These are phyloP conservation scores for Trypanosoma platydactyli DNA, from an alignment of 208 protist species.

Conservation along the genomic window DNA sequence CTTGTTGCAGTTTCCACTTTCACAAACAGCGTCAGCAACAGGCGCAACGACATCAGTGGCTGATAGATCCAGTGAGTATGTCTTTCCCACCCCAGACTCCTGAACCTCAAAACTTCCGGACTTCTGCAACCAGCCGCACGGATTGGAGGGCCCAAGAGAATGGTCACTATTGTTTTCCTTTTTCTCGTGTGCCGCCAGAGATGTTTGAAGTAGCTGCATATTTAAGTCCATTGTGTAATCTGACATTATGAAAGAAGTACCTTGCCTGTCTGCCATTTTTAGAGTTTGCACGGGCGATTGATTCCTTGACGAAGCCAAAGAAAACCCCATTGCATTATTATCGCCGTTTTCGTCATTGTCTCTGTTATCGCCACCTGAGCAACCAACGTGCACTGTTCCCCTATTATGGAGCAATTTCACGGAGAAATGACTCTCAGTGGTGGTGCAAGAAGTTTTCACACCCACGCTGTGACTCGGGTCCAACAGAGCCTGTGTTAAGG, in stretches of 20 bases:
- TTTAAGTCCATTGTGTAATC: constrained; percentile 2
- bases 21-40: no score
- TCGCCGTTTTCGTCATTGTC: neutral
- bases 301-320: neutral
- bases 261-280: neutral
- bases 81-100: neutral
- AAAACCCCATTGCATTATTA: neutral
- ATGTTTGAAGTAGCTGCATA: neutral
- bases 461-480: neutral
- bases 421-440: constrained; percentile 13
- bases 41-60: neutral
- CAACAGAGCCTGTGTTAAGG: neutral
- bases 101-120: neutral
- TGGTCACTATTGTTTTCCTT: neutral
- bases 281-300: neutral
- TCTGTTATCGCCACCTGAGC: neutral
- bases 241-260: constrained; percentile 7
- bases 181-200: neutral
- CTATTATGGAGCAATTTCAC: neutral
- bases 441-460: constrained; percentile 2
- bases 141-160: neutral
- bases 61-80: constrained; percentile 1
- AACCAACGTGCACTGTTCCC: neutral
- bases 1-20: constrained; percentile 29
- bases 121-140: neutral